Conservation (phyloP, 495 filamentous ascomycete species). For the Penicillium egyptiacum region DNA sequence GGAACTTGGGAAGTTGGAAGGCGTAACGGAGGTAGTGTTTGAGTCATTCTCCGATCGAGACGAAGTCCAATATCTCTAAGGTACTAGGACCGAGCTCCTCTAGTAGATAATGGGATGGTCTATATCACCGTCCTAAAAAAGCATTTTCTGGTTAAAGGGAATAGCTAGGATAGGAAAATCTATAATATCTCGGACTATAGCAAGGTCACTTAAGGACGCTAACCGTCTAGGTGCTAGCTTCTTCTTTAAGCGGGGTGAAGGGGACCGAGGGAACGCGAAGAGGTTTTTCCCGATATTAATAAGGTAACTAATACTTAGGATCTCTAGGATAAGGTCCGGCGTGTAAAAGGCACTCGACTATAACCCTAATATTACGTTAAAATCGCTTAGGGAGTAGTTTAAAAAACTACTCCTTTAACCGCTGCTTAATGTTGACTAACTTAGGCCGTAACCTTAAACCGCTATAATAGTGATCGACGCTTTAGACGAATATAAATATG, state of each 20-base stretch:
- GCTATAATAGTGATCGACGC: slow-evolving; percentile 51
- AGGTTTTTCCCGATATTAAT: slow-evolving; percentile 49
- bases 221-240: slow-evolving; percentile 41
- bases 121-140: slow-evolving; percentile 9
- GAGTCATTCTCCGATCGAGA: slow-evolving; percentile 28
- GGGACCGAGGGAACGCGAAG: slow-evolving; percentile 39
- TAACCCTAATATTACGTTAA: slow-evolving; percentile 36
- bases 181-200: slow-evolving; percentile 39
- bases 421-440: slow-evolving; percentile 16
- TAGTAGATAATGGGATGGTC: slow-evolving; percentile 34
- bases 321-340: slow-evolving; percentile 25
- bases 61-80: slow-evolving; percentile 31
- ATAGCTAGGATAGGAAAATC: slow-evolving; percentile 49
- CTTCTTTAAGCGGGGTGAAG: slow-evolving; percentile 53
- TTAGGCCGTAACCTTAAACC: slow-evolving; percentile 2
- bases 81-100: slow-evolving; percentile 37
- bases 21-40: slow-evolving; percentile 22
- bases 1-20: slow-evolving; percentile 18
- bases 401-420: slow-evolving; percentile 49
- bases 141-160: slow-evolving; percentile 48
- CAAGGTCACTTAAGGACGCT: slow-evolving; percentile 12
- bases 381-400: slow-evolving; percentile 48
- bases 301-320: slow-evolving; percentile 35
- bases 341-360: slow-evolving; percentile 40
- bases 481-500: slow-evolving; percentile 51